A percentile compares a stretch with the other conserved stretches of the same genome.
Conservation (phyloP, 257 asterid genomes). For the Lantana camara region DNA sequence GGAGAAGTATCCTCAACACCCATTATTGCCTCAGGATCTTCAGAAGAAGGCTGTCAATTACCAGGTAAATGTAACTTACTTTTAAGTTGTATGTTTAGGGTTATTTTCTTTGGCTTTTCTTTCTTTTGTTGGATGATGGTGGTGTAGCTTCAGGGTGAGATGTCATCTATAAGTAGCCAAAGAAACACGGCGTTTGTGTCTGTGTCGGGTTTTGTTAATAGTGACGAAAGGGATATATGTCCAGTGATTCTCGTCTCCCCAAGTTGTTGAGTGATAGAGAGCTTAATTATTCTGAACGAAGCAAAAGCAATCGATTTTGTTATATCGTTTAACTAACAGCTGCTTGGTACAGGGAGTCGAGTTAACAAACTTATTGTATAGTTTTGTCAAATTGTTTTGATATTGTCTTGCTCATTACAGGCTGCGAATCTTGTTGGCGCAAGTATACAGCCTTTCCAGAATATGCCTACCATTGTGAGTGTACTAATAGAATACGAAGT, state of each 20-base stretch:
- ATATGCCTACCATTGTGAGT: conserved; percentile 55
- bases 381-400: neutral
- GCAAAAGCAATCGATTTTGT: too few species aligned
- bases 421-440: conserved; percentile 62
- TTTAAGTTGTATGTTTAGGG: neutral
- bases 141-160: too few species aligned
- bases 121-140: too few species aligned
- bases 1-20: conserved; percentile 85
- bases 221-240: too few species aligned
- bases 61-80: conserved; percentile 43
- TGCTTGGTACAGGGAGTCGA: neutral
- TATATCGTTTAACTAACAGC: too few species aligned
- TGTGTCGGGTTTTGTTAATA: too few species aligned
- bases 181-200: too few species aligned
- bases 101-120: too few species aligned
- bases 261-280: too few species aligned
- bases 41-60: conserved; percentile 59
- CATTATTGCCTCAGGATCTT: conserved; percentile 80
- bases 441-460: conserved; percentile 68
- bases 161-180: too few species aligned
- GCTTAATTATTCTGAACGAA: too few species aligned
- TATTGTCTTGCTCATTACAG: conserved; percentile 39
- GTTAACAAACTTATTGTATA: neutral
- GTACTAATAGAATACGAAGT: neutral
- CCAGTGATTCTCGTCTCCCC: too few species aligned